Base-by-base conservation (phyloP, 768 basidiomycete genomes). In the Gautieria morchelliformis region DNA sequence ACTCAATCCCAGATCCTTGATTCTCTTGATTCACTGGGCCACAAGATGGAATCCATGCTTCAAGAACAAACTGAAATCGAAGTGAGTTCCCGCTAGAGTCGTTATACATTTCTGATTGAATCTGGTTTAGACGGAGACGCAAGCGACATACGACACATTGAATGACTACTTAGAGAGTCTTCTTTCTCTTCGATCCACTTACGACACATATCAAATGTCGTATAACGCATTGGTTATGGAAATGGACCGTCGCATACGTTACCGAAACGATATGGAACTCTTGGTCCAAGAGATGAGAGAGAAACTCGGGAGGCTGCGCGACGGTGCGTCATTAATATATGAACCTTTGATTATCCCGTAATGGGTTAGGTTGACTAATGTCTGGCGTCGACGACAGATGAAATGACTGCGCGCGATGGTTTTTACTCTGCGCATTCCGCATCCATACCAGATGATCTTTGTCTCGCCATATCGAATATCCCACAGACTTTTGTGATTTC, bases 41-140 rank as follows among this genome's bases (percentile, higher is more conserved):
- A 85, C 19, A 87, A 89, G 52, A 89, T 92, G 83, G 73, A 74
- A 0, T 84, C 85, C 53, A 89, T 92, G 85, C 68, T 92, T 5
- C 75, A 78, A 44, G 78, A 75, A 14, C 87, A 90, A 65, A 79
- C 86, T 53, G 68, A 70, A 6, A 78, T 88, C 6, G 86, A 91
- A 77, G 87, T 87, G 50, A 17, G 27, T 70, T 59, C 37, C 35
- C 27, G 27, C 10, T 8, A 9, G 9, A 30, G 9, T 60, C 52
- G 27, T 24, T 30, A 56, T 44, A 56, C 15, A 55, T 35, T 32
- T 14, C 50, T 86, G 84, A 62, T 58, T 7, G 75, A 81, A 61
- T 82, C 75, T 9, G 35, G 8, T 30, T 4, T 40, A 64, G 64
- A 42, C 44, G 24, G 55, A 64, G 19, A 45, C 59, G 12, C 45